A percentile compares a stretch with the other conserved stretches of the same genome.
Conservation (phyloP, 345 rosid species). For the Salix brachista region DNA sequence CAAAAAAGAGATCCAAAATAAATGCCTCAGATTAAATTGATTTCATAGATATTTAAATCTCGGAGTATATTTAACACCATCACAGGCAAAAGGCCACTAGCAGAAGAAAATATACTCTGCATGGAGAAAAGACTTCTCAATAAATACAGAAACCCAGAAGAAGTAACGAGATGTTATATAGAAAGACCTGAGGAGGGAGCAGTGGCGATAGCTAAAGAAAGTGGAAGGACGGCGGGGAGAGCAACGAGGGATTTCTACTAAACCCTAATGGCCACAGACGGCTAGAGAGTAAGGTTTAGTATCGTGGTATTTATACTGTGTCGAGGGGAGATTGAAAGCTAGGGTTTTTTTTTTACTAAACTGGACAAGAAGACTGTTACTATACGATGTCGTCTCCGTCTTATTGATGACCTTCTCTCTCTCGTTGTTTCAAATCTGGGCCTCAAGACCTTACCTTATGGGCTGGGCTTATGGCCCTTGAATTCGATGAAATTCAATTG, state of each 20-base stretch:
- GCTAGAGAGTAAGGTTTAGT: neutral
- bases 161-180: too few species aligned
- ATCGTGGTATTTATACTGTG: neutral
- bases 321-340: neutral
- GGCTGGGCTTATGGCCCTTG: neutral
- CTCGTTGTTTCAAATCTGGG: neutral
- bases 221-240: neutral
- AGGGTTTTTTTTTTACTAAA: slow-evolving; percentile 1
- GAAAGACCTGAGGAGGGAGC: neutral
- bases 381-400: neutral
- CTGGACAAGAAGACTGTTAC: neutral
- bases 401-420: neutral
- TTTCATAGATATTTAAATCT: slow-evolving; percentile 36
- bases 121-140: neutral
- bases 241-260: neutral
- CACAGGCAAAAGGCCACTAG: slow-evolving; percentile 28
- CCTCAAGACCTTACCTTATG: neutral
- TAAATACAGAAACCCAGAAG: too few species aligned
- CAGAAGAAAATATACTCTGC: neutral
- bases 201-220: neutral
- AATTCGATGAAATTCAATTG: neutral
- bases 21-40: slow-evolving; percentile 35
- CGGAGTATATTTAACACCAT: slow-evolving; percentile 66
- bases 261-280: neutral
- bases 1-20: neutral